Evolutionary conservation across 768 basidiomycete genomes (phyloP).

Genomic region (Leucosporidium creatinivorum): DNA sequence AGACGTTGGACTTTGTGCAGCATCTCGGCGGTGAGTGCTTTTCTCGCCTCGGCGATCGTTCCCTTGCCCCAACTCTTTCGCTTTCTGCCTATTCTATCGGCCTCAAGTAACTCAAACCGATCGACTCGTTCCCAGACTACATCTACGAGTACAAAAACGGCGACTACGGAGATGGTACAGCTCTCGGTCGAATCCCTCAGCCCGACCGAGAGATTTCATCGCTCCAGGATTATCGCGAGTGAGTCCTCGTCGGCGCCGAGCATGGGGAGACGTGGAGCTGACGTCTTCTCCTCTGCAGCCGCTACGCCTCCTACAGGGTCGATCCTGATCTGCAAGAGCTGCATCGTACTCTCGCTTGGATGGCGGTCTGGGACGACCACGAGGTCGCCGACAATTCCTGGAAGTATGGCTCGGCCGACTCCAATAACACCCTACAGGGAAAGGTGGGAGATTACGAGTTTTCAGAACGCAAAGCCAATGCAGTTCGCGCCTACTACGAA

Average conservation of each 20-base stretch:
- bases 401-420: slow-evolving; percentile 54
- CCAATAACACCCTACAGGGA: slow-evolving; percentile 48
- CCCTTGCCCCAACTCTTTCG: no score
- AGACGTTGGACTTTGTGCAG: slow-evolving; percentile 50
- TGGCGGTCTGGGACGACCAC: slow-evolving; percentile 30
- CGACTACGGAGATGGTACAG: slow-evolving; percentile 42
- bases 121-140: not conserved
- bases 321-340: slow-evolving; percentile 45
- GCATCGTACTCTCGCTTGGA: slow-evolving; percentile 52
- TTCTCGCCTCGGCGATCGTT: no score
- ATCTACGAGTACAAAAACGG: slow-evolving; percentile 39
- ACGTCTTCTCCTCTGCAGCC: not conserved
- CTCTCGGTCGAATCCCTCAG: slow-evolving; percentile 48
- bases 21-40: slow-evolving; percentile 46
- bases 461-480: slow-evolving; percentile 56
- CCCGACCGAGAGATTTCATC: slow-evolving; percentile 55
- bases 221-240: slow-evolving; percentile 53
- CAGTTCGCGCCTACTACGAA: slow-evolving; percentile 54
- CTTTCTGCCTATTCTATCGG: no score
- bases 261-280: no score
- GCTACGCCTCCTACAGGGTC: not conserved
- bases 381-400: slow-evolving; percentile 55
- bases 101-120: no score
- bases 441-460: slow-evolving; percentile 48
- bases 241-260: slow-evolving; percentile 37